Base-by-base conservation (phyloP, 345 rosid species). In the Gossypium stocksii region DNA sequence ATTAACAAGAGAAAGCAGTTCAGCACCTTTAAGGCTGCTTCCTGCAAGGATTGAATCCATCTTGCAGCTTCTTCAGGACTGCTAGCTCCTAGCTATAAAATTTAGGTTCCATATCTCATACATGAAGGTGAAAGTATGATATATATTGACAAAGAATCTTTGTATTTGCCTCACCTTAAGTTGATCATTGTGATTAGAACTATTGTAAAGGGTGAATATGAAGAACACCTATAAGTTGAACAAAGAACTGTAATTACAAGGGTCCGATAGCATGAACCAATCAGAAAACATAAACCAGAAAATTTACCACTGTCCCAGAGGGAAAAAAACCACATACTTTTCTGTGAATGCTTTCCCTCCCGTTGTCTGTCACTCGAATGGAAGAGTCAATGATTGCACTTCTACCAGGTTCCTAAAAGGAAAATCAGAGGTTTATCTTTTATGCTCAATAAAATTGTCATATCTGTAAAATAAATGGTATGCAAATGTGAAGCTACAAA, bases 11-110 rank as follows among this genome's bases (percentile, higher is more conserved):
- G 19, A 45, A 54, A 74, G 76, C 65, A 41, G 48, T 75, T 65
- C 48, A 19, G 34, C 49, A 94, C 96, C 98, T 94, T 88, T 77
- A 90, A 76, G 75, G 96, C 92, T 57, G 88, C 85, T 76, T 92
- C 92, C 79, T 90, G 91, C 59, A 94, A 83, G 27, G 86, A 84
- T 81, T 86, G 97, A 77, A 94, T 94, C 98, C 98, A 94, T 83
- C 84, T 85, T 63, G 94, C 98, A 75, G 97, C 98, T 82, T 92
- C 98, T 78, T 94, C 97, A 51, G 98, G 92, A 75, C 98, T 87
- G 78, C 89, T 85, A 77, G 98, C 97, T 87, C 97, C 98, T 74
- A 93, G 79, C 98, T 90, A 83, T 66, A 71, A 78, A 52, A 74
- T 79, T 68, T 61, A 73, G 70, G 72, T 74, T 78, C 17, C 65